phyloP scores from a whole-genome alignment of 163 green algal species.

The Volvox carteri region DNA sequence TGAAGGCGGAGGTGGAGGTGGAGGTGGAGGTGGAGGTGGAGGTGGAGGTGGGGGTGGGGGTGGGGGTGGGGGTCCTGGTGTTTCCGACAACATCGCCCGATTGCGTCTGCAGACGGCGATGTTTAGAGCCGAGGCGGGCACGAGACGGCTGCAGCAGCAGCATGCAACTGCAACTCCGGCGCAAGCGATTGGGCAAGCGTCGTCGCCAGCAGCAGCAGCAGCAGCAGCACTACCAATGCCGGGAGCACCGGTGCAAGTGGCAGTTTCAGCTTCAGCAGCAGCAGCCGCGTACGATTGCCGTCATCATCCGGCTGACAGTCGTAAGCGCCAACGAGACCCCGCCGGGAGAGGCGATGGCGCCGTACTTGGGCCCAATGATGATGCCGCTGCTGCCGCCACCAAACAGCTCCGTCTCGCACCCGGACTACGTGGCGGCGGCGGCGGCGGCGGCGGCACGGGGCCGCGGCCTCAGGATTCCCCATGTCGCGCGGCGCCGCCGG shows the following conservation, averaged over 20 bases:
- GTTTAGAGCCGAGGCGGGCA: neutral
- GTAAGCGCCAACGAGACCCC: neutral
- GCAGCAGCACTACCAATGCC: too few species aligned
- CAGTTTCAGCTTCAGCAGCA: neutral
- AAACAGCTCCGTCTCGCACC: neutral
- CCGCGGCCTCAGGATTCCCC: neutral
- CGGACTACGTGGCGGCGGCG: neutral
- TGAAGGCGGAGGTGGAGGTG: too few species aligned
- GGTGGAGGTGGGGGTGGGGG: too few species aligned
- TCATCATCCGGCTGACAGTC: neutral
- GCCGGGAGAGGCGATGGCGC: neutral
- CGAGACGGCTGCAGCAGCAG: neutral
- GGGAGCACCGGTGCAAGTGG: too few species aligned
- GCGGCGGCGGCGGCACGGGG: neutral
- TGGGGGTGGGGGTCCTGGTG: too few species aligned
- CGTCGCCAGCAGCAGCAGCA: neutral
- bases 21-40: too few species aligned
- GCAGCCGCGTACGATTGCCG: neutral
- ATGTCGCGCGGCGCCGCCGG: neutral
- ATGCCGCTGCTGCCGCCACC: neutral
- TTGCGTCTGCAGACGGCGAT: neutral
- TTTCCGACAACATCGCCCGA: too few species aligned
- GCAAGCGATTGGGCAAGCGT: neutral
- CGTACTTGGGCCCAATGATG: neutral
- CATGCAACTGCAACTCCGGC: neutral